Conservation (phyloP, 202 grass and related monocot species). For the Zizania palustris region DNA sequence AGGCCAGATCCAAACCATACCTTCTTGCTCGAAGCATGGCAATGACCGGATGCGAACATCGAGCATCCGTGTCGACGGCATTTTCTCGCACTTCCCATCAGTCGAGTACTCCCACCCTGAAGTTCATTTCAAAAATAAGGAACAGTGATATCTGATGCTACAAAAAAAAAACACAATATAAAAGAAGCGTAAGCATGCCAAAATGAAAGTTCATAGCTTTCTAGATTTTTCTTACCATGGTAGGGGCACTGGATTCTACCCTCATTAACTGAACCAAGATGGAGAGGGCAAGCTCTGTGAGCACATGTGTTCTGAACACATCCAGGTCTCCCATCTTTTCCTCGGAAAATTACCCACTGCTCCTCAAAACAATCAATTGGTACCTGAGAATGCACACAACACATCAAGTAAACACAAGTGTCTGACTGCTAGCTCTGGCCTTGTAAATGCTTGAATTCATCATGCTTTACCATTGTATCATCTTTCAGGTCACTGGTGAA, state of each 20-base stretch:
- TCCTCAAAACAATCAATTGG: slow-evolving; percentile 97
- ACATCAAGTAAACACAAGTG: slow-evolving; percentile 32
- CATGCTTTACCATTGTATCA: slow-evolving; percentile 74
- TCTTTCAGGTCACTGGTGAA: slow-evolving; percentile 95
- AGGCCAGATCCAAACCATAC: slow-evolving; percentile 99
- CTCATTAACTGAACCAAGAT: slow-evolving; percentile 92
- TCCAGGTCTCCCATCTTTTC: slow-evolving; percentile 83
- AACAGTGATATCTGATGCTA: neutral
- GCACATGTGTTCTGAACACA: slow-evolving; percentile 98
- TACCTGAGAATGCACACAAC: slow-evolving; percentile 48
- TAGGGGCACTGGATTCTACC: slow-evolving; percentile 96
- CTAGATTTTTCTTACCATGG: slow-evolving; percentile 62
- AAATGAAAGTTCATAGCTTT: neutral
- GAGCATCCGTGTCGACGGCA: slow-evolving; percentile 91
- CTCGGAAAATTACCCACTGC: slow-evolving; percentile 95
- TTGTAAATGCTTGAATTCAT: neutral
- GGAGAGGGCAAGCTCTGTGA: slow-evolving; percentile 94
- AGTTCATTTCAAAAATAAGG: neutral
- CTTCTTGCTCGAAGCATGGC: slow-evolving; percentile 94
- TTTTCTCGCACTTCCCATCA: slow-evolving; percentile 94
- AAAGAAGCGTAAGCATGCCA: neutral
- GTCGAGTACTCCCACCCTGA: slow-evolving; percentile 98
- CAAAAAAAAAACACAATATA: neutral
- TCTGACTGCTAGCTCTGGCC: neutral
- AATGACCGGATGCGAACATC: slow-evolving; percentile 73